phyloP scores from a whole-genome alignment of 2,329 filamentous ascomycete genomes.

The Dactylellina parvicollis region DNA sequence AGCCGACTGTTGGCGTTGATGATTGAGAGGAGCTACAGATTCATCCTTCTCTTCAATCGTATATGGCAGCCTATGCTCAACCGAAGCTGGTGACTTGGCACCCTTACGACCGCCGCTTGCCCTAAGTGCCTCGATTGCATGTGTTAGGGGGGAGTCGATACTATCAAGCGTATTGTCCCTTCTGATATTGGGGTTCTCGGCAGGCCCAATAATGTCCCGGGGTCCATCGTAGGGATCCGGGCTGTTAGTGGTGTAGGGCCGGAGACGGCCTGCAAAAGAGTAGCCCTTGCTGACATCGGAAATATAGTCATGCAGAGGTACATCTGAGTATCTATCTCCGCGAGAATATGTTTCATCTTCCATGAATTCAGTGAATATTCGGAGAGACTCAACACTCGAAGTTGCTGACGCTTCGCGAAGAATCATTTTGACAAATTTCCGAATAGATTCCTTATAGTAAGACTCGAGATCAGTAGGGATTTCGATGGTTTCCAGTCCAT shows the following conservation, averaged over 20 bases:
- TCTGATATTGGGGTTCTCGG: slow-evolving; percentile 21
- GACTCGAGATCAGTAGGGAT: slow-evolving; percentile 54
- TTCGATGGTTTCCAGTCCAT: slow-evolving; percentile 31
- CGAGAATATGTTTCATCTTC: slow-evolving; percentile 57
- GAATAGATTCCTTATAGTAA: slow-evolving; percentile 57
- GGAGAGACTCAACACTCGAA: slow-evolving; percentile 57
- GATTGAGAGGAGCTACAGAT: slow-evolving; percentile 27
- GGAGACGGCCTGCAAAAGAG: slow-evolving; percentile 32
- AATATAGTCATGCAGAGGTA: slow-evolving; percentile 42
- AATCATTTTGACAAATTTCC: slow-evolving; percentile 57
- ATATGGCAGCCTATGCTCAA: slow-evolving; percentile 48
- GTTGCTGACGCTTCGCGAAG: slow-evolving; percentile 56
- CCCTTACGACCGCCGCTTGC: slow-evolving; percentile 41
- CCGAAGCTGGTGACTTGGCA: slow-evolving; percentile 31
- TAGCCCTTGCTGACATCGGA: slow-evolving; percentile 43
- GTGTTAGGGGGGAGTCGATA: slow-evolving; percentile 45
- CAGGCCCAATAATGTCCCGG: slow-evolving; percentile 10
- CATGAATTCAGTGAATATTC: slow-evolving; percentile 58
- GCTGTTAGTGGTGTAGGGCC: slow-evolving; percentile 43
- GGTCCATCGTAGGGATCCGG: slow-evolving; percentile 41
- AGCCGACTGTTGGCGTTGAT: slow-evolving; percentile 16
- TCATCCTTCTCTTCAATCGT: slow-evolving; percentile 46
- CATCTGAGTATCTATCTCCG: slow-evolving; percentile 57
- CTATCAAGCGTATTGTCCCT: slow-evolving; percentile 48
- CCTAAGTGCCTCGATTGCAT: slow-evolving; percentile 47